Evolutionary conservation across 2,329 filamentous ascomycete species (phyloP).

Genomic region (Boeremia exigua): DNA sequence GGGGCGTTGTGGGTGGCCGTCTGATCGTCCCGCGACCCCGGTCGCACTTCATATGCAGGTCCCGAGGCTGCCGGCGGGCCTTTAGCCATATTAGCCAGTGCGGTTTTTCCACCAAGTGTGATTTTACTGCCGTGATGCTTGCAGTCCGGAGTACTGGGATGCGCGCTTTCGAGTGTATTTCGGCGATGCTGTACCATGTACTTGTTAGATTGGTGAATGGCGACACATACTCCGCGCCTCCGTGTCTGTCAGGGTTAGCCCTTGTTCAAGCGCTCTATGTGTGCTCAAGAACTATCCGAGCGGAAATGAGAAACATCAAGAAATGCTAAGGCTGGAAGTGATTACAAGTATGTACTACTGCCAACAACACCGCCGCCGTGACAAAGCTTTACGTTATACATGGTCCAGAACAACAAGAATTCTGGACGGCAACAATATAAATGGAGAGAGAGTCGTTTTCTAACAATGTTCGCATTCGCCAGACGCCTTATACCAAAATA

Average conservation of each 20-base stretch:
- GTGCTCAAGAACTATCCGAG: no score
- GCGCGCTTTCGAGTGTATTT: neutral
- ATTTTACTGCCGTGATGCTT: no score
- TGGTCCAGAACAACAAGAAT: no score
- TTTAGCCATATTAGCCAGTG: constrained; percentile 15
- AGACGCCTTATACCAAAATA: constrained; percentile 1
- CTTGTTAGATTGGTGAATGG: no score
- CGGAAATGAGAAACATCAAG: no score
- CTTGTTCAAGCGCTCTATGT: neutral
- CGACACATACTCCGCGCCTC: neutral
- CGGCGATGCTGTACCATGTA: neutral
- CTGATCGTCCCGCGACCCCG: constrained; percentile 8
- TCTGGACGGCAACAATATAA: neutral
- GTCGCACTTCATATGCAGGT: constrained; percentile 10
- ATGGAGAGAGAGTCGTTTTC: neutral
- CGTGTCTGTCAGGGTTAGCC: constrained; percentile 2
- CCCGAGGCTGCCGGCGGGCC: constrained; percentile 15
- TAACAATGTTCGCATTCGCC: neutral
- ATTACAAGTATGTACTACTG: neutral
- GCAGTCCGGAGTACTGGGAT: no score
- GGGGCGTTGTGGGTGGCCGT: neutral
- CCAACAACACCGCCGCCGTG: no score
- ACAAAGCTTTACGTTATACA: no score
- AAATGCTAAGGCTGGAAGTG: no score
- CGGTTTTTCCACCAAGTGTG: constrained; percentile 17